phyloP scores from a whole-genome alignment of 2,329 filamentous ascomycete genomes.

The Colletotrichum simmondsii region DNA sequence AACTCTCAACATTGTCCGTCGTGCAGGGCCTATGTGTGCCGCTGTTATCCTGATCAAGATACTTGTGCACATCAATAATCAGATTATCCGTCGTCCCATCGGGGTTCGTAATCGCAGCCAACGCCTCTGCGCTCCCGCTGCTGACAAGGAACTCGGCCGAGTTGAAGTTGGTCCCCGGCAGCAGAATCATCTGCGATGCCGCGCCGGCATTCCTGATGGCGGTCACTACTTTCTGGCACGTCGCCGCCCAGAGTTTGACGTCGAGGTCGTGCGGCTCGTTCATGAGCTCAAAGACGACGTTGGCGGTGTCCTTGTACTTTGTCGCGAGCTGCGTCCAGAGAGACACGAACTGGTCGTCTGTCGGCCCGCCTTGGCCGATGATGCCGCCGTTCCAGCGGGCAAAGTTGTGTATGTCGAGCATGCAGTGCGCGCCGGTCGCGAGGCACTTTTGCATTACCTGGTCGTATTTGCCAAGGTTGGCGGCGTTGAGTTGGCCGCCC shows the following conservation, averaged over 20 bases:
- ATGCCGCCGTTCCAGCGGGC: conserved; percentile 71
- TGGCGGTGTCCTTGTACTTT: conserved; percentile 65
- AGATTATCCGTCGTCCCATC: conserved; percentile 67
- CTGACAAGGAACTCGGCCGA: conserved; percentile 59
- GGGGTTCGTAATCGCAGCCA: conserved; percentile 66
- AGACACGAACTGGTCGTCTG: conserved; percentile 65
- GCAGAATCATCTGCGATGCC: conserved; percentile 70
- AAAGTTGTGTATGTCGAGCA: conserved; percentile 70
- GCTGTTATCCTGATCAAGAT: conserved; percentile 67
- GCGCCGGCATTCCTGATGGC: conserved; percentile 75
- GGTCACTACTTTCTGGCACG: conserved; percentile 71
- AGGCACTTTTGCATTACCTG: conserved; percentile 67
- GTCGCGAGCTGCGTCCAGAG: conserved; percentile 69
- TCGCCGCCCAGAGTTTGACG: conserved; percentile 66
- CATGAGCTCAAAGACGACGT: conserved; percentile 74
- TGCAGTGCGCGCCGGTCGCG: conserved; percentile 65
- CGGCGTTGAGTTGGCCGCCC: conserved; percentile 59
- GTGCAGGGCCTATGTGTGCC: conserved; percentile 64
- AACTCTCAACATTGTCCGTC: conserved; percentile 62
- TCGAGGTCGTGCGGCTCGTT: conserved; percentile 75
- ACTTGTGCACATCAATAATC: conserved; percentile 71
- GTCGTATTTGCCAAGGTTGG: conserved; percentile 63
- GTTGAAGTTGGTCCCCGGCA: conserved; percentile 71
- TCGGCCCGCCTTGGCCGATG: conserved; percentile 73
- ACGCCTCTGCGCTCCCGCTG: conserved; percentile 60